Evolutionary conservation across 148 eudicot species (phyloP).

Genomic region (Hydrangea macrophylla): DNA sequence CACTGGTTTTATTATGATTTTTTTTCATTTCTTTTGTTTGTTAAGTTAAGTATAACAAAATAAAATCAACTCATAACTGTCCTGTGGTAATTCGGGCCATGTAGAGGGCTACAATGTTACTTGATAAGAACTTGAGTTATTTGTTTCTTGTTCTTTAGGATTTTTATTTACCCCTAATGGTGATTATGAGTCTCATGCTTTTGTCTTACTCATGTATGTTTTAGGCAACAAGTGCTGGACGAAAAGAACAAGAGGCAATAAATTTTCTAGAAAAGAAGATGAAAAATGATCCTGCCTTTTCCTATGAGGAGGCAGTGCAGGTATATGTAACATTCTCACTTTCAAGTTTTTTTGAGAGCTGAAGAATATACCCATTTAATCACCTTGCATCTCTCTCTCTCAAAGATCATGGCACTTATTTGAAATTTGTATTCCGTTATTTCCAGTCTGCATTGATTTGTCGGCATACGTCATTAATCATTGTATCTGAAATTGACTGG

Average conservation of each 20-base stretch:
- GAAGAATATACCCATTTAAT: not conserved
- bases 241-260: conserved; percentile 97
- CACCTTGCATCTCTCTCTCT: not conserved
- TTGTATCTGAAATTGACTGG: not conserved
- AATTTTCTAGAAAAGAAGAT: conserved; percentile 96
- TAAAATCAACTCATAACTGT: not conserved
- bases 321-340: conserved; percentile 41
- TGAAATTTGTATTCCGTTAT: not conserved
- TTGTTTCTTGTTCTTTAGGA: not conserved
- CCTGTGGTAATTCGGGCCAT: not conserved
- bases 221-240: conserved; percentile 98
- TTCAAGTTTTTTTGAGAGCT: too few relatives aligned
- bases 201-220: not conserved
- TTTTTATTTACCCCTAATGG: not conserved
- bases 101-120: not conserved
- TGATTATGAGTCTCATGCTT: not conserved
- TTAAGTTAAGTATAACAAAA: too few relatives aligned
- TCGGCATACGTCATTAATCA: not conserved
- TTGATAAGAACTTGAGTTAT: not conserved
- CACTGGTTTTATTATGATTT: too few relatives aligned
- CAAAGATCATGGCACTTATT: not conserved
- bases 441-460: not conserved
- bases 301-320: conserved; percentile 97
- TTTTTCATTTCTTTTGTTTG: not conserved
- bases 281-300: conserved; percentile 92